These are phyloP conservation scores for Coccomyxa sp. DNA, from an alignment of 139 green algal species.

Conservation along the genomic window DNA sequence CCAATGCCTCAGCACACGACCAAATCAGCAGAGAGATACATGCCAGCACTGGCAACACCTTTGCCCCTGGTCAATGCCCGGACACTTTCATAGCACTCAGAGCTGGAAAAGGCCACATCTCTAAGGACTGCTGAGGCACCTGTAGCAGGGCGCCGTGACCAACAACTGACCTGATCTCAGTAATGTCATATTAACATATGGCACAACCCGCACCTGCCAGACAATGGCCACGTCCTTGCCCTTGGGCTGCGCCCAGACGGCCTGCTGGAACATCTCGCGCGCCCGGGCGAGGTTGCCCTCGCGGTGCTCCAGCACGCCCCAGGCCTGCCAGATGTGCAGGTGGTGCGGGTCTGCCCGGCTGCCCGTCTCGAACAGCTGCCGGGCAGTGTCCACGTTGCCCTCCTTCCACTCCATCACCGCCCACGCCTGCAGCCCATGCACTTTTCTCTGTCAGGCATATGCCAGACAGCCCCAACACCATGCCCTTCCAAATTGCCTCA, in stretches of 20 bases:
- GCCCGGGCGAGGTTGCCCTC: slow-evolving; percentile 65
- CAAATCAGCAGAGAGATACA: too few relatives aligned
- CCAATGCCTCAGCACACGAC: too few relatives aligned
- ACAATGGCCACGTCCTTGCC: slow-evolving; percentile 54
- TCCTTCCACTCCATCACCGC: slow-evolving; percentile 66
- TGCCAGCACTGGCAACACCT: too few relatives aligned
- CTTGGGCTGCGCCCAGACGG: slow-evolving; percentile 77
- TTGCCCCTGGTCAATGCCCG: too few relatives aligned
- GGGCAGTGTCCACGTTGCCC: slow-evolving; percentile 51
- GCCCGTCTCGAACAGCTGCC: slow-evolving; percentile 63
- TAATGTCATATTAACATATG: too few relatives aligned
- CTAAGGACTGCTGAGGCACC: too few relatives aligned
- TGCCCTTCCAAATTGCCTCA: not conserved
- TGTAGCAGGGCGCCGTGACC: too few relatives aligned
- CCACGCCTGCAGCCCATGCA: slow-evolving; percentile 44
- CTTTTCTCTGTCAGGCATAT: too few relatives aligned
- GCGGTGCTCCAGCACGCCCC: slow-evolving; percentile 83
- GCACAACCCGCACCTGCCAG: slow-evolving; percentile 42
- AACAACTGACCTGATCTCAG: too few relatives aligned
- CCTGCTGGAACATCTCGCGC: slow-evolving; percentile 88
- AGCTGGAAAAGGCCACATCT: too few relatives aligned
- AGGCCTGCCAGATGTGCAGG: slow-evolving; percentile 82
- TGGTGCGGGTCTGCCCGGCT: slow-evolving; percentile 60
- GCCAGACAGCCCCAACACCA: too few relatives aligned
- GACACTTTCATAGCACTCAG: too few relatives aligned